Conservation (phyloP, 305 asterid species). For the Plantago lanceolata region DNA sequence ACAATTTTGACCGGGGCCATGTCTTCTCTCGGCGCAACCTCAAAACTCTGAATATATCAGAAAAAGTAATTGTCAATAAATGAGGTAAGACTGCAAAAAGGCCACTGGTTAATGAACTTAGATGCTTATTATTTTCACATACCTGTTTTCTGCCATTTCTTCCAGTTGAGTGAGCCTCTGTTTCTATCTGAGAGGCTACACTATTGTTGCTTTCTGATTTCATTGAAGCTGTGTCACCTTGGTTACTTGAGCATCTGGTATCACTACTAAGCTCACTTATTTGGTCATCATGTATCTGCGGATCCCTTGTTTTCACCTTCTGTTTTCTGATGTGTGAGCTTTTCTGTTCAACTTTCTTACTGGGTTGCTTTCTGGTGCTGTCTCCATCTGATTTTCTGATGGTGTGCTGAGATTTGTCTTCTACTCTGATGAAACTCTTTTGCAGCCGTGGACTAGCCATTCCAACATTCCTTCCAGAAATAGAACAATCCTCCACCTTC, state of each 20-base stretch:
- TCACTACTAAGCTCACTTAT: constrained; percentile 43
- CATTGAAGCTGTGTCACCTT: constrained; percentile 60
- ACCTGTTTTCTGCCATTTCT: constrained; percentile 36
- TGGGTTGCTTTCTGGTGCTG: constrained; percentile 34
- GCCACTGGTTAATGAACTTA: constrained; percentile 10
- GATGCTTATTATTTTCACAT: constrained; percentile 27
- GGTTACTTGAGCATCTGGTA: constrained; percentile 52
- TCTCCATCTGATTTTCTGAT: constrained; percentile 36
- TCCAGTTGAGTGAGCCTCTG: constrained; percentile 42
- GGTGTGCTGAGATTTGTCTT: constrained; percentile 35
- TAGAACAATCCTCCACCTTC: constrained; percentile 38
- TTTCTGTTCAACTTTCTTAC: constrained; percentile 34
- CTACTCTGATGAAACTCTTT: constrained; percentile 33
- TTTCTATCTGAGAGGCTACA: constrained; percentile 52
- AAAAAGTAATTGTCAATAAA: constrained; percentile 29
- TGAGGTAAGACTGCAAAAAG: constrained; percentile 16
- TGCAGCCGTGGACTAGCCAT: constrained; percentile 52
- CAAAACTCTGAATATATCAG: constrained; percentile 41
- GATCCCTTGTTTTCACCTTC: constrained; percentile 38
- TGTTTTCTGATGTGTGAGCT: constrained; percentile 37
- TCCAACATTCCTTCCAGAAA: constrained; percentile 42
- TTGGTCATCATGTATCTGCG: constrained; percentile 42
- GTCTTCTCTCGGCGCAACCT: constrained; percentile 39
- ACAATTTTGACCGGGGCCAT: constrained; percentile 41
- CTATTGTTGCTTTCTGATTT: constrained; percentile 73